Conservation (phyloP, 352 stramenopile species). For the Saprolegnia parasitica region DNA sequence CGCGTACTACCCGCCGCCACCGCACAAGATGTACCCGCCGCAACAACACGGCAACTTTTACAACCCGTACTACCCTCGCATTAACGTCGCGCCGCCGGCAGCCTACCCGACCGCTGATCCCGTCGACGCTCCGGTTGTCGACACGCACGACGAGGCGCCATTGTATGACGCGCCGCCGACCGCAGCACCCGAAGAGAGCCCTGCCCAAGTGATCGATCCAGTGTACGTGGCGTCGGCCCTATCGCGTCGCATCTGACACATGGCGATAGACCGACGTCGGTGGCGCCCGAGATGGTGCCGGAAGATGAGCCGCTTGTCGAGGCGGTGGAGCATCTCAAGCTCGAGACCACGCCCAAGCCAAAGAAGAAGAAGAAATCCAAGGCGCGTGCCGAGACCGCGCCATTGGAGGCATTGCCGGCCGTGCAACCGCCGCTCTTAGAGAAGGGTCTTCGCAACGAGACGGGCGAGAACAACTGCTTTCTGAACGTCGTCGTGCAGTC, state of each 20-base stretch:
- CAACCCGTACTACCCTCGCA: constrained; percentile 4
- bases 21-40: constrained; percentile 3
- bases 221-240: no score
- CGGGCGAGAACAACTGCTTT: constrained; percentile 29
- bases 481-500: constrained; percentile 27
- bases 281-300: neutral
- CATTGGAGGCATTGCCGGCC: neutral
- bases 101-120: neutral
- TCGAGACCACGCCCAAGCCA: neutral
- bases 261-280: no score
- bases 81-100: neutral
- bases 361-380: constrained; percentile 29
- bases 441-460: constrained; percentile 27
- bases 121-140: neutral
- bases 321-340: neutral
- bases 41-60: neutral
- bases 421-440: neutral
- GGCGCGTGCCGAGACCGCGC: neutral
- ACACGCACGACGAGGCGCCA: neutral
- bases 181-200: no score
- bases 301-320: neutral
- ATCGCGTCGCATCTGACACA: no score
- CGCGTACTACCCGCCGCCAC: neutral
- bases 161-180: no score
- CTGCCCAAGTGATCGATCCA: no score